phyloP scores from a whole-genome alignment of 2,329 filamentous ascomycete species.

The Fusarium sulawesiense region DNA sequence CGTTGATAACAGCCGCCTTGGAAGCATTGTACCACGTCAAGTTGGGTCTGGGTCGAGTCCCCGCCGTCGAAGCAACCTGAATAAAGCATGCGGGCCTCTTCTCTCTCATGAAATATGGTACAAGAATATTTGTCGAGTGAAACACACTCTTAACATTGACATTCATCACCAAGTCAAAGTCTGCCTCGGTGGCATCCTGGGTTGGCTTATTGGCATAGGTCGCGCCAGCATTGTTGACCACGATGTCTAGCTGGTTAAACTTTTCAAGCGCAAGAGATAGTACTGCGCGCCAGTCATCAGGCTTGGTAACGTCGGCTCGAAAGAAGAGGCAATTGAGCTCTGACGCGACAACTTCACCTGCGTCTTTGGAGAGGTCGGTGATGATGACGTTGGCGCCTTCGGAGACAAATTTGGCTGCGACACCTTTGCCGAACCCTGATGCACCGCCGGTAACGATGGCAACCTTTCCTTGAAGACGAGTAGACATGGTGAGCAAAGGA shows the following conservation, averaged over 20 bases:
- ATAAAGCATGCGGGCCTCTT: slow-evolving; percentile 70
- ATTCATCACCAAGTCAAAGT: slow-evolving; percentile 74
- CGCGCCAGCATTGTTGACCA: slow-evolving; percentile 71
- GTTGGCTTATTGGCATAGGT: slow-evolving; percentile 72
- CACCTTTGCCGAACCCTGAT: slow-evolving; percentile 62
- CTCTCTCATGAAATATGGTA: slow-evolving; percentile 69
- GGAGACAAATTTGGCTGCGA: slow-evolving; percentile 26
- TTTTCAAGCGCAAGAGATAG: slow-evolving; percentile 57
- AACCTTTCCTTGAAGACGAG: slow-evolving; percentile 56
- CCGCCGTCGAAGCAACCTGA: slow-evolving; percentile 74
- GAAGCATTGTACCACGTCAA: slow-evolving; percentile 78
- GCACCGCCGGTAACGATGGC: slow-evolving; percentile 48
- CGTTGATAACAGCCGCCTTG: slow-evolving; percentile 74
- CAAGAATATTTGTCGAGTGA: slow-evolving; percentile 67
- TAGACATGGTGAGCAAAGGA: neutral
- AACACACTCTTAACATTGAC: slow-evolving; percentile 78
- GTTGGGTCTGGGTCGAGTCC: slow-evolving; percentile 65
- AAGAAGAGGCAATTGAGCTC: slow-evolving; percentile 59
- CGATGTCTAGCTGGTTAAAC: slow-evolving; percentile 65
- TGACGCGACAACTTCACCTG: slow-evolving; percentile 60
- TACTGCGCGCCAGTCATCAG: slow-evolving; percentile 64
- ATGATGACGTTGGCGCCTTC: slow-evolving; percentile 55
- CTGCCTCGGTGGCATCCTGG: slow-evolving; percentile 70
- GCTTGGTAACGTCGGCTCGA: slow-evolving; percentile 41
- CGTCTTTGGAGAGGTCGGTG: slow-evolving; percentile 67